Evolutionary conservation across 176 grass and related monocot species (phyloP).

Genomic region (Pharus latifolius): DNA sequence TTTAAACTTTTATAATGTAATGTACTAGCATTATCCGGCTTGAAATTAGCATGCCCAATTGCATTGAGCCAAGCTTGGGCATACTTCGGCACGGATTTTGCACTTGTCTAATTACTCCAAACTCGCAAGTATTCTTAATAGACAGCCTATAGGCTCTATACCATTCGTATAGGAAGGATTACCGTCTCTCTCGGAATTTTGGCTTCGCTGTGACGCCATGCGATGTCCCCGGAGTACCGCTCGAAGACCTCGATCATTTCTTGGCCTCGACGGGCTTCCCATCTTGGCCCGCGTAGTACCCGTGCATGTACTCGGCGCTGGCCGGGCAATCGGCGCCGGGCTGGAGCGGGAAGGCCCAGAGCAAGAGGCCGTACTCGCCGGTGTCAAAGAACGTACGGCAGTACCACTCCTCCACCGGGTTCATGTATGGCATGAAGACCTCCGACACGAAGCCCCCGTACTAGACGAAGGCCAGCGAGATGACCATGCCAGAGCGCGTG

Average conservation of each 20-base stretch:
- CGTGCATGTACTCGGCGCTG: slow-evolving; percentile 52
- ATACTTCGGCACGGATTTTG: no score
- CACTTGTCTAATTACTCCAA: no score
- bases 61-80: no score
- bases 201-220: slow-evolving; percentile 73
- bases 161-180: no score
- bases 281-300: slow-evolving; percentile 37
- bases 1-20: no score
- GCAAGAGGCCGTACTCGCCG: slow-evolving; percentile 60
- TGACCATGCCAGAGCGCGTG: slow-evolving; percentile 48
- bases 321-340: slow-evolving; percentile 46
- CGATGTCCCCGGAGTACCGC: slow-evolving; percentile 47
- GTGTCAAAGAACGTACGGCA: slow-evolving; percentile 69
- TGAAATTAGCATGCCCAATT: no score
- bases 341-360: slow-evolving; percentile 40
- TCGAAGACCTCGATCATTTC: slow-evolving; percentile 81
- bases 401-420: slow-evolving; percentile 77
- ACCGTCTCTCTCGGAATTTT: no score
- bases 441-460: slow-evolving; percentile 73
- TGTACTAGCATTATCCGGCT: no score
- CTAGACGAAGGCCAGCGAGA: slow-evolving; percentile 52
- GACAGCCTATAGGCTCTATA: no score
- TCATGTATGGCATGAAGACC: slow-evolving; percentile 89
- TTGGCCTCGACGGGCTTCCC: slow-evolving; percentile 20
- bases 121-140: no score